Conservation (phyloP, 164 flowering plant species). For the Nymphaea colorata region DNA sequence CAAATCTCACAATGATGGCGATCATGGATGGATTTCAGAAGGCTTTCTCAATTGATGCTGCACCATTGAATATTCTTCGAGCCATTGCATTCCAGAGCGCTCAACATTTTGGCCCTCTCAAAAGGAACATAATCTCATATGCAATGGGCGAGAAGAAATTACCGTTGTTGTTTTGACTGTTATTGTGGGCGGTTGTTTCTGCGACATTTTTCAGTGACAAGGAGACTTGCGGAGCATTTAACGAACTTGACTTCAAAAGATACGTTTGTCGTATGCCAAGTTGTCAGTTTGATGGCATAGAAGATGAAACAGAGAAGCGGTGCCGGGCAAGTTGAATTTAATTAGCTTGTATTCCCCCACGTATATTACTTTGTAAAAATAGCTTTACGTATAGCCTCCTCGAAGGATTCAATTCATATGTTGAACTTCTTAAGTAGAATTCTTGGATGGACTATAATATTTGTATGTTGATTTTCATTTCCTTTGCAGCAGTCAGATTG, state of each 20-base stretch:
- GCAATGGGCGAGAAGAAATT: constrained; percentile 74
- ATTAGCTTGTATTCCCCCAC: background rate
- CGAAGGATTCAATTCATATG: too few species aligned
- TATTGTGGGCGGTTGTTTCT: background rate
- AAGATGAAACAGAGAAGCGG: background rate
- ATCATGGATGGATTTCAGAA: constrained; percentile 88
- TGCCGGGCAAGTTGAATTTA: background rate
- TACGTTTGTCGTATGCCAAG: too few species aligned
- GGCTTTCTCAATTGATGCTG: constrained; percentile 70
- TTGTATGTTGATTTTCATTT: too few species aligned
- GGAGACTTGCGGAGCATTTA: too few species aligned
- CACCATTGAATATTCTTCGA: constrained; percentile 65
- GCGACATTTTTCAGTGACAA: too few species aligned
- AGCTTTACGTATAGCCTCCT: too few species aligned
- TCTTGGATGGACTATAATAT: too few species aligned
- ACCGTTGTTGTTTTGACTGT: constrained; percentile 44
- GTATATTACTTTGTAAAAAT: too few species aligned
- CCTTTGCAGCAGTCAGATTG: too few species aligned
- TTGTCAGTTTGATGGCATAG: background rate
- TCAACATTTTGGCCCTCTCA: constrained; percentile 61
- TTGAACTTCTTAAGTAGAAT: too few species aligned
- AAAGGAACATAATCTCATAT: constrained; percentile 61
- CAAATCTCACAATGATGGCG: constrained; percentile 73
- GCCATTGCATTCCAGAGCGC: constrained; percentile 84
- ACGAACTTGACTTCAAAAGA: too few species aligned